Base-by-base conservation (phyloP, 441 rosid genomes). In the Gossypium gossypioides region DNA sequence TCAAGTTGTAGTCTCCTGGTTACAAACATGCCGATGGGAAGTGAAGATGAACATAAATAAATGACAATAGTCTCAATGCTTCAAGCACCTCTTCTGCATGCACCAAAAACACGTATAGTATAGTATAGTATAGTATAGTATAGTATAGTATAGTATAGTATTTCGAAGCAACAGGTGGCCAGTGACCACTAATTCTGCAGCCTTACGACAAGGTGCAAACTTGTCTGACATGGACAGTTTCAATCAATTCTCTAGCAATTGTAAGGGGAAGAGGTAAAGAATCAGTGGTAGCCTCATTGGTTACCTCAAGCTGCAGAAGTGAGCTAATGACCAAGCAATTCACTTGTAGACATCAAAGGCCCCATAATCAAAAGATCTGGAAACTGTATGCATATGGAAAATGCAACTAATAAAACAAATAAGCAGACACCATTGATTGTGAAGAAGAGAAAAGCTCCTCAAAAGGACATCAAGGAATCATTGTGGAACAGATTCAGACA, bases 301-400 rank as follows among this genome's bases (percentile, higher is more conserved):
- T 72, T 51, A 50, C 69, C 50, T 50, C 32, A 61, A 46, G 68
- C 66, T 18, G 21, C 63, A 55, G 48, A 69, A 69, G 27, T 69
- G 62, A 51, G 72, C 12, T 54, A 32, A 18, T 51, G 52, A 34
- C 19, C 64, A 50, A 1, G 15, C 22, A 1, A 56, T 54, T 34
- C 12, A 34, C 6, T 8, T 8, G 24, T 67, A 69, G 32, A 32
- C 62, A 51, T 54, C 68, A 22, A 27, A 22, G 72, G 46, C 27
- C 65, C 66, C 67, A 25, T 58, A 9, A 27, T 12, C 54, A 25
- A 44, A 59, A 71, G 57, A 59, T 71, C 46, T 58, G n/a, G 69
- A 54, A 61, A 15, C 10, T 10, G 51, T 42, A 40, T 2, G 19
- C 69, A 4, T 6, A 44, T 44, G 25, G 48, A 29, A 68, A 32